Evolutionary conservation across 306 rosid genomes (phyloP), one percentile per base, ranked within the genome.

Genomic region (Cucurbita pepo): DNA sequence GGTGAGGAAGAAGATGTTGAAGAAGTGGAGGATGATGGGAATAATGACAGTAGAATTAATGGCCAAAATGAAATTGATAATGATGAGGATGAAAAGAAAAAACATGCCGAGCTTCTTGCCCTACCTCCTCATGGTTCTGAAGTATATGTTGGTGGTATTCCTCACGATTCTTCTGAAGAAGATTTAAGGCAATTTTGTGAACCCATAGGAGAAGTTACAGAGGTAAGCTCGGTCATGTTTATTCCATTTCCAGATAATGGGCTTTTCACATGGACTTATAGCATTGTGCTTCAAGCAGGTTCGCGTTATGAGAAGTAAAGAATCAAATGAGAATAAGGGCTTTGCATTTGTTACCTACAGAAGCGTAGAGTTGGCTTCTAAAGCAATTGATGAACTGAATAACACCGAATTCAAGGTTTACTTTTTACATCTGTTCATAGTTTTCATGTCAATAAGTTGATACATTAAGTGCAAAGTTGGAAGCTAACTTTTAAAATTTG

Each of bases 111-210:
- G 76, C 96, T 94, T 83, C 99, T 91, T 73, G 77, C 97, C 81
- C 90, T 94, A 81, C 99, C 99, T 80, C 96, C 99, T 59, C 99
- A 94, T 76, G 94, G 94, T 61, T 94, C 97, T 71, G 99, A 94
- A 89, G 97, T 90, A 62, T 94, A 94, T 81, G 69, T 94, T 59
- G 99, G 99, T 56, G 91, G 97, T 77, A 85, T 94, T 86, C 92
- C 97, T 63, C 84, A 74, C 66, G 89, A 87, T 85, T 86, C 84
- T 47, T 81, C 85, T 36, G 76, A 75, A 73, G 96, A 89, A 64
- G 92, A 91, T 74, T 86, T 94, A 78, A 91, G 82, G 82, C 77
- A 48, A 54, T 86, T 90, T 74, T 94, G 97, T 77, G 88, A 78
- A 77, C 76, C 85, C 43, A 80, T 90, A 50, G 99, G 99, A 56